phyloP scores from a whole-genome alignment of 2,329 filamentous ascomycete species.

The Apiospora hydei region DNA sequence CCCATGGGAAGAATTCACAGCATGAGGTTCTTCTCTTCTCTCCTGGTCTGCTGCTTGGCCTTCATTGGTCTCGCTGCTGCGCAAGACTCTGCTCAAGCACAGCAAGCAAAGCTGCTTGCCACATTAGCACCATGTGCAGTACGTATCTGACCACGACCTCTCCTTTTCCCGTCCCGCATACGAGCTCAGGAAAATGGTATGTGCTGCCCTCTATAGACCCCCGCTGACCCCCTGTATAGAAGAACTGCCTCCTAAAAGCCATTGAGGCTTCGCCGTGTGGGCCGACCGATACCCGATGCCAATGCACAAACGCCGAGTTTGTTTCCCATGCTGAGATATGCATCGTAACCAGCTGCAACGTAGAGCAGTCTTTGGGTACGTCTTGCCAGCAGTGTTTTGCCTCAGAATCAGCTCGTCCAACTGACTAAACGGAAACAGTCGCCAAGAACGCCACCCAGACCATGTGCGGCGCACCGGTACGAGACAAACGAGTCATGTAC shows the following conservation, averaged over 20 bases:
- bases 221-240: slow-evolving; percentile 6
- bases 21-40: slow-evolving; percentile 10
- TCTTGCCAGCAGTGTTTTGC: neutral
- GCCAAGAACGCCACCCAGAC: slow-evolving; percentile 33
- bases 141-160: neutral
- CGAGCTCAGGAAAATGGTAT: neutral
- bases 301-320: slow-evolving; percentile 21
- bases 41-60: neutral
- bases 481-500: slow-evolving; percentile 29
- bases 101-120: slow-evolving; percentile 15
- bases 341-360: slow-evolving; percentile 6
- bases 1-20: neutral
- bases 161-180: neutral
- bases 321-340: neutral
- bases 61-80: neutral
- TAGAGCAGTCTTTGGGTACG: slow-evolving; percentile 19
- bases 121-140: slow-evolving; percentile 15
- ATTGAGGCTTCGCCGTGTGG: slow-evolving; percentile 10
- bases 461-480: slow-evolving; percentile 29
- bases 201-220: neutral
- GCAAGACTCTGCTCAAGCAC: slow-evolving; percentile 5
- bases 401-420: neutral
- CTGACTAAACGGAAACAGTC: slow-evolving; percentile 24
- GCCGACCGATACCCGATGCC: slow-evolving; percentile 4
- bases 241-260: neutral